A percentile compares a stretch with the other conserved stretches of the same genome.
Evolutionary conservation across 768 basidiomycete genomes (phyloP).

Genomic region (Tubosaeta sp.): DNA sequence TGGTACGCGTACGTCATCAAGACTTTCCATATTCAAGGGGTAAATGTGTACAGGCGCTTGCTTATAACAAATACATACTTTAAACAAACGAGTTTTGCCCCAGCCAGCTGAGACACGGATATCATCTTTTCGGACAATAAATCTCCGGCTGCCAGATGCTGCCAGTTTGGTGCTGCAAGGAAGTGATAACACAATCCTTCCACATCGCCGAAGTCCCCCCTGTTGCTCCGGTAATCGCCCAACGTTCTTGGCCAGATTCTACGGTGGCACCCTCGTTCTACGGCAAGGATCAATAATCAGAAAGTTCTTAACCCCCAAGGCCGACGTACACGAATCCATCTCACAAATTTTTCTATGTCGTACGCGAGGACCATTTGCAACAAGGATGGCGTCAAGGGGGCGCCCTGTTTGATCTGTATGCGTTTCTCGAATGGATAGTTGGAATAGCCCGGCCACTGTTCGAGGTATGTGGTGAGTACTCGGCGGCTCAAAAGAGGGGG

Average conservation of each 20-base stretch:
- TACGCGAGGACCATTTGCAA: slow-evolving; percentile 31
- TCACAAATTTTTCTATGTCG: slow-evolving; percentile 30
- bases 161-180: slow-evolving; percentile 37
- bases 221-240: slow-evolving; percentile 29
- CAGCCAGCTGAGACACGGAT: not conserved
- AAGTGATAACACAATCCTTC: slow-evolving; percentile 36
- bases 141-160: slow-evolving; percentile 42
- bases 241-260: slow-evolving; percentile 37
- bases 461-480: not conserved
- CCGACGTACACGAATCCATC: slow-evolving; percentile 29
- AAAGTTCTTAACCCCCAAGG: not conserved
- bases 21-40: slow-evolving; percentile 1
- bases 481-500: not conserved
- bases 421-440: slow-evolving; percentile 36
- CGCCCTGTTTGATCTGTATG: slow-evolving; percentile 31
- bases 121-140: slow-evolving; percentile 26
- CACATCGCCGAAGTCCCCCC: slow-evolving; percentile 20
- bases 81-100: not conserved
- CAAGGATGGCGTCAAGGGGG: slow-evolving; percentile 26
- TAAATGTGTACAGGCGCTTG: slow-evolving; percentile 10
- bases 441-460: slow-evolving; percentile 49
- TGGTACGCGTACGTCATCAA: slow-evolving; percentile 3
- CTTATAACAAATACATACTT: slow-evolving; percentile 9
- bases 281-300: not conserved
- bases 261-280: slow-evolving; percentile 27